These are phyloP conservation scores for Fusarium proliferatum DNA, from an alignment of 2,329 filamentous ascomycete species.

Conservation along the genomic window DNA sequence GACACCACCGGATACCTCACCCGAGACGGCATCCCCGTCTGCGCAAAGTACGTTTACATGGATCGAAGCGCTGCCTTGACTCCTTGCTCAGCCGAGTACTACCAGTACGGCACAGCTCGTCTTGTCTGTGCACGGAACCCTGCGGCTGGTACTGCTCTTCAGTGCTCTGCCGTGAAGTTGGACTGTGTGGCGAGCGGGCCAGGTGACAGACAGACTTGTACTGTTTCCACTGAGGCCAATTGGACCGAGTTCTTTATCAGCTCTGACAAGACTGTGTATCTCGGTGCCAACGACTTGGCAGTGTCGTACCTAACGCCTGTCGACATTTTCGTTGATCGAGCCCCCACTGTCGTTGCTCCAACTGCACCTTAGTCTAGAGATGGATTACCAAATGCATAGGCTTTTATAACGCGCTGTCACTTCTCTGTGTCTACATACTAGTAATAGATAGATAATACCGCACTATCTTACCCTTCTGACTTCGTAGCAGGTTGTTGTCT, in stretches of 20 bases:
- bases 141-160: background rate
- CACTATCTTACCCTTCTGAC: too few relatives aligned
- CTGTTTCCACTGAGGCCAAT: background rate
- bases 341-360: fast-evolving
- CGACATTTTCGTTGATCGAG: background rate
- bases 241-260: background rate
- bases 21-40: background rate
- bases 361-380: background rate
- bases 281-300: background rate
- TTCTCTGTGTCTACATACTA: background rate
- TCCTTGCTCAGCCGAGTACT: background rate
- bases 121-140: background rate
- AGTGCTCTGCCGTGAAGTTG: background rate
- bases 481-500: too few relatives aligned
- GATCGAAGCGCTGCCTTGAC: fast-evolving
- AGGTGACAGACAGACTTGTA: background rate
- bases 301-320: fast-evolving
- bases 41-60: background rate
- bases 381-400: fast-evolving
- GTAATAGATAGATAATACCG: background rate
- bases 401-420: fast-evolving
- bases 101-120: background rate
- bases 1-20: background rate
- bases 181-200: background rate
- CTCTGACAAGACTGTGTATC: background rate